A percentile compares a stretch with the other conserved stretches of the same genome.
Conservation (phyloP, 2,329 filamentous ascomycete genomes). For the Scedosporium apiospermum region DNA sequence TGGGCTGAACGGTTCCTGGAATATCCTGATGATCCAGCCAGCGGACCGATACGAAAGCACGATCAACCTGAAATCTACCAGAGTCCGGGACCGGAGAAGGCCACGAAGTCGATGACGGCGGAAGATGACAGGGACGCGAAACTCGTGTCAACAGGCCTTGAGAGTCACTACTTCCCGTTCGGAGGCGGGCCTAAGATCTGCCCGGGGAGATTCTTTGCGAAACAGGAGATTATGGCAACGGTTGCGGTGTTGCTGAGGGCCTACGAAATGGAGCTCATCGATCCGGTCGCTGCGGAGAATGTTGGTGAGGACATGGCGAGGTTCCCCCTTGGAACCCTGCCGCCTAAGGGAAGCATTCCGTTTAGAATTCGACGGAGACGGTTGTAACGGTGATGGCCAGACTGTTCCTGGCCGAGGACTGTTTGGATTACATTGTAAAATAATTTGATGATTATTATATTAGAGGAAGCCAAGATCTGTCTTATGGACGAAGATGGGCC, state of each 20-base stretch:
- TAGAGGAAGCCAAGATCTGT: too few species aligned
- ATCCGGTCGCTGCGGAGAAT: not conserved
- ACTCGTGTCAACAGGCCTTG: slow-evolving; percentile 8
- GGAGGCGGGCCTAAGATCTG: slow-evolving; percentile 26
- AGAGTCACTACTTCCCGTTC: slow-evolving; percentile 3
- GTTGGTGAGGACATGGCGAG: not conserved
- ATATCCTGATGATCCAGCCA: slow-evolving; percentile 10
- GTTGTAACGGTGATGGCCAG: not conserved
- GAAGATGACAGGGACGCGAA: slow-evolving; percentile 7
- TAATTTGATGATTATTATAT: too few species aligned
- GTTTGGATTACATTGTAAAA: too few species aligned
- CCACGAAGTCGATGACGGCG: not conserved
- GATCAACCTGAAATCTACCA: not conserved
- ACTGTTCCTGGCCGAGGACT: too few species aligned
- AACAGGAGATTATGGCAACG: slow-evolving; percentile 26
- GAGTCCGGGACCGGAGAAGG: not conserved
- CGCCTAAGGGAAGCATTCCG: not conserved
- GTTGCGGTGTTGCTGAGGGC: slow-evolving; percentile 17
- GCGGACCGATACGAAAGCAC: slow-evolving; percentile 9
- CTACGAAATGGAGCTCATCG: not conserved
- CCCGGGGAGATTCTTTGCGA: slow-evolving; percentile 29
- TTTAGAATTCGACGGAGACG: not conserved
- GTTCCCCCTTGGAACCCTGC: not conserved
- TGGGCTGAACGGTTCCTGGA: slow-evolving; percentile 12
- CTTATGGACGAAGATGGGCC: too few species aligned